phyloP scores from a whole-genome alignment of 225 moss, liverwort and hornwort species.

The Neckera pumila region DNA sequence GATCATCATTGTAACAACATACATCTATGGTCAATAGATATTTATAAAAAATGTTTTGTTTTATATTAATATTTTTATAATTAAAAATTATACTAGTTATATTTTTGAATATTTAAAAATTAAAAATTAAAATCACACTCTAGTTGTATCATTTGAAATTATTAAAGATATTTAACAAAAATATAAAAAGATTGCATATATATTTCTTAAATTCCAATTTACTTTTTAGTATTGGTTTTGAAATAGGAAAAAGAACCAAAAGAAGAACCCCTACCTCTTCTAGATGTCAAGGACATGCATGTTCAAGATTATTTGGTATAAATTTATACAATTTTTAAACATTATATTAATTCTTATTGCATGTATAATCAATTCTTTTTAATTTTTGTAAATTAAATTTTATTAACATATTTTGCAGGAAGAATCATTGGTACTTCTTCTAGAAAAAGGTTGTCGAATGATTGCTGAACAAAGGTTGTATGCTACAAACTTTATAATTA shows the following conservation, averaged over 20 bases:
- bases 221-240: neutral
- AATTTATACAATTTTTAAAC: neutral
- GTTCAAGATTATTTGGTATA: slow-evolving; percentile 3
- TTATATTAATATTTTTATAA: too few species aligned
- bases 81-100: too few species aligned
- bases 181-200: neutral
- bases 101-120: neutral
- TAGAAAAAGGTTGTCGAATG: neutral
- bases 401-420: neutral
- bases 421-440: neutral
- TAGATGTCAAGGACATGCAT: neutral
- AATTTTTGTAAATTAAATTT: neutral
- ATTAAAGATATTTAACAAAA: neutral
- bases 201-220: neutral
- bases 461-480: slow-evolving; percentile 1
- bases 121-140: neutral
- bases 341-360: too few species aligned
- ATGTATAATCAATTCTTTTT: fast-evolving
- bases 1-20: neutral
- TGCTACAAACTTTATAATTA: neutral
- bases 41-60: neutral
- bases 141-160: neutral
- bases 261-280: neutral
- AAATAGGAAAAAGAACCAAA: neutral
- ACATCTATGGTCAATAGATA: neutral